phyloP scores from a whole-genome alignment of 1,284 basidiomycete genomes.

The Sphaerobolus stellatus region DNA sequence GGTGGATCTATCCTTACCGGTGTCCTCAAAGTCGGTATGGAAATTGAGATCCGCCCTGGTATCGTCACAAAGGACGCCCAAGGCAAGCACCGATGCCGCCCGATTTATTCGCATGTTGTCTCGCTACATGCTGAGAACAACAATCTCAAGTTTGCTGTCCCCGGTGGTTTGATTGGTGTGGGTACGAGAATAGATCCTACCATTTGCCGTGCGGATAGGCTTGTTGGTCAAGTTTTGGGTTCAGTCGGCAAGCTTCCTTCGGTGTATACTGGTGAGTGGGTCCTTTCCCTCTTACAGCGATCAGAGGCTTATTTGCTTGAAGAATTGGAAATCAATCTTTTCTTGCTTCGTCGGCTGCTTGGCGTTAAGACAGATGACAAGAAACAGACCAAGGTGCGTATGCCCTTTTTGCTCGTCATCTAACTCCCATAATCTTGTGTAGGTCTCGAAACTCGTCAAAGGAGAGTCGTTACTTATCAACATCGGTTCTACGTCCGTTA shows the following conservation, averaged over 20 bases:
- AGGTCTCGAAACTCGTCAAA: constrained; percentile 87
- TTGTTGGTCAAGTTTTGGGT: constrained; percentile 95
- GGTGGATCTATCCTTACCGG: constrained; percentile 95
- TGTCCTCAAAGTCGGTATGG: constrained; percentile 87
- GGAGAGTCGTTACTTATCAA: constrained; percentile 93
- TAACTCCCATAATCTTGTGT: neutral
- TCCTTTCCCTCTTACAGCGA: neutral
- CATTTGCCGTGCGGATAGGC: constrained; percentile 92
- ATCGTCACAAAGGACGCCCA: constrained; percentile 95
- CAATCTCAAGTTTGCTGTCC: constrained; percentile 91
- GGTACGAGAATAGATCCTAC: constrained; percentile 97
- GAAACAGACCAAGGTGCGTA: constrained; percentile 83
- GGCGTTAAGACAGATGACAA: constrained; percentile 98
- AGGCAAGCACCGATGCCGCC: constrained; percentile 89
- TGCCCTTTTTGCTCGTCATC: neutral
- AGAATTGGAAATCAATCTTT: constrained; percentile 90
- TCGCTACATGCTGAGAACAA: constrained; percentile 95
- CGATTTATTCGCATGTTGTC: constrained; percentile 91
- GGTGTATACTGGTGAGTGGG: constrained; percentile 79
- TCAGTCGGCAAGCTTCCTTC: constrained; percentile 91
- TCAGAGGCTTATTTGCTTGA: neutral
- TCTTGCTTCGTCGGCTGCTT: constrained; percentile 91
- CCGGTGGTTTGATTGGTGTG: constrained; percentile 97
- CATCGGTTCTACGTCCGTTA: constrained; percentile 92
- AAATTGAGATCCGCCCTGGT: constrained; percentile 97